Evolutionary conservation across 768 basidiomycete species (phyloP).

Genomic region (Leccinum obscurum): DNA sequence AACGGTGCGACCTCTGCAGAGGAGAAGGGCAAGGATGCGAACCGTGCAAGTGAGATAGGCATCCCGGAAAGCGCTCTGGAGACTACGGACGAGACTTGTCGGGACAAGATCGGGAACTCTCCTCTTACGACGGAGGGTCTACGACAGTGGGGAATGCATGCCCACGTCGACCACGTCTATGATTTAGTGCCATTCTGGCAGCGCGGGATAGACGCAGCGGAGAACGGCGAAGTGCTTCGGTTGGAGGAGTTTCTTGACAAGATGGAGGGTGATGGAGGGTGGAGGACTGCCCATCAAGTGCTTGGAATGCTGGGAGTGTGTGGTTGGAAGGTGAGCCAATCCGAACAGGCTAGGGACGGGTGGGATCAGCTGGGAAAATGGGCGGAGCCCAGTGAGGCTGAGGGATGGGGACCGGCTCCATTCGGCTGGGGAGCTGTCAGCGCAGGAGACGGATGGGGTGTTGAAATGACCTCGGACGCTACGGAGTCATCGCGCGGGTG

Average conservation of each 20-base stretch:
- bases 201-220: constrained; percentile 47
- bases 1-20: constrained; percentile 9
- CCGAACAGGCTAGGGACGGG: constrained; percentile 2
- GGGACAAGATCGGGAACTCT: constrained; percentile 32
- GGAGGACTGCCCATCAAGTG: constrained; percentile 30
- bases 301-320: constrained; percentile 29
- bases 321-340: constrained; percentile 12
- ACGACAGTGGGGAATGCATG: constrained; percentile 30
- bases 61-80: constrained; percentile 10
- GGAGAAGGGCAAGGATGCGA: background rate
- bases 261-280: constrained; percentile 37
- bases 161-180: constrained; percentile 46
- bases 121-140: constrained; percentile 33
- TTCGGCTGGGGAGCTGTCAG: constrained; percentile 13
- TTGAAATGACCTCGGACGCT: constrained; percentile 18
- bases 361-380: background rate
- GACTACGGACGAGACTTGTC: constrained; percentile 23
- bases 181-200: constrained; percentile 59
- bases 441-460: constrained; percentile 17
- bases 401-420: constrained; percentile 12
- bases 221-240: constrained; percentile 42
- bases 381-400: background rate
- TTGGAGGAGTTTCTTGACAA: constrained; percentile 48
- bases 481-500: constrained; percentile 24
- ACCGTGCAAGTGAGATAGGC: background rate